Percentiles rank a stretch among this genome's conserved stretches.
Evolutionary conservation across 768 basidiomycete species (phyloP).

Genomic region (Suillus variegatus): DNA sequence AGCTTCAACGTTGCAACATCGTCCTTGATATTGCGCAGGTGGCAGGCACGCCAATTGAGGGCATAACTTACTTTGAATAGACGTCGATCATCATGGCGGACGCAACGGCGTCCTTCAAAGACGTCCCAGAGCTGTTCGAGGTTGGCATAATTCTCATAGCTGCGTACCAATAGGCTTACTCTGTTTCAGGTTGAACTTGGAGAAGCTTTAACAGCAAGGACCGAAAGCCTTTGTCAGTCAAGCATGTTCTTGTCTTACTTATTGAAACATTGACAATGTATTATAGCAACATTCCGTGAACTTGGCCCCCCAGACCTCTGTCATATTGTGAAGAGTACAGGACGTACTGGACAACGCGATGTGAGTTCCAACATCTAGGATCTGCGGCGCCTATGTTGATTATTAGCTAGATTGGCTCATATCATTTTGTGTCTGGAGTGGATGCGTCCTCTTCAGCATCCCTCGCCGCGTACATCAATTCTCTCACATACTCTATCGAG

Average conservation of each 20-base stretch:
- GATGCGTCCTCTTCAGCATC: slow-evolving; percentile 98
- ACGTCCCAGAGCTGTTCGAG: slow-evolving; percentile 97
- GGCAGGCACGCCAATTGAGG: background rate
- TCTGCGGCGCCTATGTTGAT: background rate
- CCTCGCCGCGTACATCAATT: slow-evolving; percentile 97
- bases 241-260: background rate
- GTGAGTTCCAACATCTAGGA: slow-evolving; percentile 46
- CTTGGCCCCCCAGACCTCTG: slow-evolving; percentile 97
- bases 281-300: slow-evolving; percentile 89
- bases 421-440: slow-evolving; percentile 98
- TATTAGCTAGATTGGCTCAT: slow-evolving; percentile 76
- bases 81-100: slow-evolving; percentile 50
- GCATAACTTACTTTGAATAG: slow-evolving; percentile 5
- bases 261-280: slow-evolving; percentile 9
- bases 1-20: background rate
- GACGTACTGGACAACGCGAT: slow-evolving; percentile 81
- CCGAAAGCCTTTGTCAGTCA: slow-evolving; percentile 84
- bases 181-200: slow-evolving; percentile 76
- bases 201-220: slow-evolving; percentile 85
- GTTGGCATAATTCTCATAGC: slow-evolving; percentile 40
- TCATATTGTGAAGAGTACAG: slow-evolving; percentile 92
- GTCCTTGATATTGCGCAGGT: background rate
- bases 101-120: slow-evolving; percentile 68
- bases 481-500: slow-evolving; percentile 93
- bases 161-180: slow-evolving; percentile 8